Evolutionary conservation across 192 early-diverging fungal species (phyloP), one percentile per base, ranked within the genome.

Genomic region (Coemansia sp.): DNA sequence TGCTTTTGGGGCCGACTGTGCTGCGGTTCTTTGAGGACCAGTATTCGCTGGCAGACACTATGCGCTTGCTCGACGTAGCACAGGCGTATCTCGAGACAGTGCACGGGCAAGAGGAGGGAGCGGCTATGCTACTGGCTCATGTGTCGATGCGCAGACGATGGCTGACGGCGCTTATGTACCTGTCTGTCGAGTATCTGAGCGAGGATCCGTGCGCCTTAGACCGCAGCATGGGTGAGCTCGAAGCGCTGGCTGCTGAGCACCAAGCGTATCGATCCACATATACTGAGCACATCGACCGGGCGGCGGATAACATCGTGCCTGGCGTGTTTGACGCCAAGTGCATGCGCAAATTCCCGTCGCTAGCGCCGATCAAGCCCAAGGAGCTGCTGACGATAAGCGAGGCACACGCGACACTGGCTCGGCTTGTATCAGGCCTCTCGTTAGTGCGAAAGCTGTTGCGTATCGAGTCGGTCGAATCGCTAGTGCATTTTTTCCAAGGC

Each of bases 261-360:
- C 31, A 48, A 1, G 46, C 46, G 19, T 48, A 48, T 48, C 46
- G 46, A 6, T 19, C 46, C 8, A 17, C 42, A 6, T 48, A 21
- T n/a, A 2, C 15, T 14, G 27, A 17, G 12, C 29, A 32, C 8
- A 32, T 58, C 15, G 17, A 5, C 6, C 1, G 5, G 25, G 53
- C 27, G 1, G 55, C 27, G 17, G 55, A 19, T 19, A 23, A 0
- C 10, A 4, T 11, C 41, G 79, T 82, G 39, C 60, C 68, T 15
- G 79, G 79, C 0, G 71, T 64, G 23, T 82, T 82, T 8, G 79
- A 82, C 59, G 12, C 14, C 21, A 73, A 73, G 51, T 82, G 79
- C 66, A 82, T 82, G 79, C 79, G 75, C 58, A 63, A 61, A 39
- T 82, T 71, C 36, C 68, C 79, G 75, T 59, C 68, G 32, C 41